Percentiles rank a stretch among this genome's conserved stretches.
phyloP scores from a whole-genome alignment of 23 red algal species.

The Cyanidiococcus yangmingshanensis region DNA sequence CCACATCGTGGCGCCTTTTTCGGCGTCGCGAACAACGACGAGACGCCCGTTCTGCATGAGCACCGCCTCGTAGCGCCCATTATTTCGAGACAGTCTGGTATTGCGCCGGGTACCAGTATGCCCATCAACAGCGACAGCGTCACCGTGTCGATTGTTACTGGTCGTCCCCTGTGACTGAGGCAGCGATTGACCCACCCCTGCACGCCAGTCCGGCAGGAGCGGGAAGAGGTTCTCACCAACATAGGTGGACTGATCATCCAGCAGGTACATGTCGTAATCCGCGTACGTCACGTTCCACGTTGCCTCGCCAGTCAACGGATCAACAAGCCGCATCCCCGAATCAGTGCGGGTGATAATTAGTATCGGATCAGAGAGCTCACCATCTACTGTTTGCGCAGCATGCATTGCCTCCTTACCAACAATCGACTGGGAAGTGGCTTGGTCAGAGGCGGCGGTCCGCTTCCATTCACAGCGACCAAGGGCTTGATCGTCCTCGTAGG shows the following conservation, averaged over 20 bases:
- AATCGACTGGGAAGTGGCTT: background rate
- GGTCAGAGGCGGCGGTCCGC: background rate
- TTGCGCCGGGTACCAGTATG: background rate
- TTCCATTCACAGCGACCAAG: background rate
- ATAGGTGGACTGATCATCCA: background rate
- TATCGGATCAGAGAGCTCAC: background rate
- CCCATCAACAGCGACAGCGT: background rate
- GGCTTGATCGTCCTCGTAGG: background rate
- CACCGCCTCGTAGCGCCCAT: background rate
- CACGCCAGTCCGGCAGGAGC: background rate
- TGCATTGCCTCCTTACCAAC: background rate
- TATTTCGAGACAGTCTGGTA: background rate
- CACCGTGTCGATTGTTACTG: background rate
- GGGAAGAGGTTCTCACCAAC: background rate
- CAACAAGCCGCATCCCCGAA: constrained; percentile 3
- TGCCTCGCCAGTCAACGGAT: background rate
- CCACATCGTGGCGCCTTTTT: background rate
- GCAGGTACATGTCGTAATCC: constrained; percentile 9
- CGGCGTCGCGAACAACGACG: background rate
- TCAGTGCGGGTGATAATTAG: constrained; percentile 7
- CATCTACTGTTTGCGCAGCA: background rate
- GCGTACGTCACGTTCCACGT: constrained; percentile 8
- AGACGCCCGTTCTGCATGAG: background rate
- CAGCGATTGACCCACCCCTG: background rate
- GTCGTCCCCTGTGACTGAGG: background rate